Evolutionary conservation across 345 rosid species (phyloP).

Genomic region (Kernera saxatilis): DNA sequence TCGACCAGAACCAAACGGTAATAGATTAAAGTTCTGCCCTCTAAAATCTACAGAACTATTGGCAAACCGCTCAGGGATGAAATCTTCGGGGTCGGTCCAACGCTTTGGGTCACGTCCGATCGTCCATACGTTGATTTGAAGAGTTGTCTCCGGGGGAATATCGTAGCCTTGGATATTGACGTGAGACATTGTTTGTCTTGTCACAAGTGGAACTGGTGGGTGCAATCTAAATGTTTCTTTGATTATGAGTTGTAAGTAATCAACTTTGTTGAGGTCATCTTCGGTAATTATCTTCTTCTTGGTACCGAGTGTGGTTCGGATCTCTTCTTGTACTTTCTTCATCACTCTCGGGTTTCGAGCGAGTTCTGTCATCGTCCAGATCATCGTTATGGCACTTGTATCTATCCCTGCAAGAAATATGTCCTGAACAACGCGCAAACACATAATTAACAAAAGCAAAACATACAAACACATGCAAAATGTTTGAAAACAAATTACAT

Average conservation of each 20-base stretch:
- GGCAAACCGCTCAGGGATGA: slow-evolving; percentile 43
- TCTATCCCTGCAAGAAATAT: slow-evolving; percentile 53
- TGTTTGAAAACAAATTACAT: too few species aligned
- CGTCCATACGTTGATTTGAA: slow-evolving; percentile 43
- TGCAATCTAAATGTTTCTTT: slow-evolving; percentile 67
- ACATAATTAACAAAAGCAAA: too few species aligned
- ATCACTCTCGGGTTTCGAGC: slow-evolving; percentile 47
- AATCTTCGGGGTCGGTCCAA: slow-evolving; percentile 46
- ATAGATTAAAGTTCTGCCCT: slow-evolving; percentile 21
- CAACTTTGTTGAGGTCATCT: slow-evolving; percentile 51
- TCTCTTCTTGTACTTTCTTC: slow-evolving; percentile 47
- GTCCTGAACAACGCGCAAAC: slow-evolving; percentile 44
- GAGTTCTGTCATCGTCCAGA: slow-evolving; percentile 62
- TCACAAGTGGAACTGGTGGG: slow-evolving; percentile 43
- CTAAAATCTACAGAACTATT: neutral
- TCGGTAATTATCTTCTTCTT: slow-evolving; percentile 27
- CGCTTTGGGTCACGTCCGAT: slow-evolving; percentile 41
- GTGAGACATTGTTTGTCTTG: slow-evolving; percentile 34
- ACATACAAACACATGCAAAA: too few species aligned
- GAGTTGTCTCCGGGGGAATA: slow-evolving; percentile 35
- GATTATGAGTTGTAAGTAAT: slow-evolving; percentile 47
- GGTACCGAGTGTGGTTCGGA: slow-evolving; percentile 40
- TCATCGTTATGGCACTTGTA: slow-evolving; percentile 43
- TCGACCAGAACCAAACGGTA: slow-evolving; percentile 52
- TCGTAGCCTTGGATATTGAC: slow-evolving; percentile 35